Percentiles rank a stretch among this genome's conserved stretches.
Evolutionary conservation across 2,329 filamentous ascomycete genomes (phyloP).

Genomic region (Remersonia thermophila): DNA sequence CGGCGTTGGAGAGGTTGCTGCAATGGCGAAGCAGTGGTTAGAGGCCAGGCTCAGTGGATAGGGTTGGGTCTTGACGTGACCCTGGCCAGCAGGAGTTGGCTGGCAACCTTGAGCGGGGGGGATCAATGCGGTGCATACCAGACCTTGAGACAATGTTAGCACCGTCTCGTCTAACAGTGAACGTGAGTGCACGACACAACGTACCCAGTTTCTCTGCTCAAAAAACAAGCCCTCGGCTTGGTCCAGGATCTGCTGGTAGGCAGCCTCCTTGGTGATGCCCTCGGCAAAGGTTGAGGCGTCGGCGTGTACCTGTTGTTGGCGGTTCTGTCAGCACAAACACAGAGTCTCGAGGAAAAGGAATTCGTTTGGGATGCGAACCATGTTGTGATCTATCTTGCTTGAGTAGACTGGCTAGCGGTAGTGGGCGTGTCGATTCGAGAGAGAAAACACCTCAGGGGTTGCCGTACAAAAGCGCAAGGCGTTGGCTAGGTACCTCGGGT

Average conservation of each 20-base stretch:
- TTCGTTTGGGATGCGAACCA: no score
- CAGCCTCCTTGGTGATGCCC: slow-evolving; percentile 56
- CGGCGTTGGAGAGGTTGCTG: slow-evolving; percentile 66
- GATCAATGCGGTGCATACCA: not conserved
- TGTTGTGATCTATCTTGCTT: no score
- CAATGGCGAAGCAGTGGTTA: not conserved
- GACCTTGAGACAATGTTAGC: no score
- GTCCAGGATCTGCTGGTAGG: slow-evolving; percentile 60
- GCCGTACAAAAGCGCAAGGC: no score
- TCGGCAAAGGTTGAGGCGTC: slow-evolving; percentile 62
- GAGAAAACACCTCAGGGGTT: no score
- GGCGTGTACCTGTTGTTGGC: slow-evolving; percentile 59
- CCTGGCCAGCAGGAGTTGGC: no score
- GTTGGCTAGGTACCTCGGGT: no score
- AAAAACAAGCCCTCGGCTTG: slow-evolving; percentile 58
- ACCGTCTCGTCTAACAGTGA: not conserved
- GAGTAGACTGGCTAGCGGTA: no score
- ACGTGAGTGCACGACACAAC: slow-evolving; percentile 14
- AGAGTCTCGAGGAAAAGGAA: no score
- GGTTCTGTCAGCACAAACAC: not conserved
- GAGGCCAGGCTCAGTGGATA: not conserved
- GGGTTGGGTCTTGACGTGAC: not conserved
- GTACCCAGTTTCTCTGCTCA: slow-evolving; percentile 69
- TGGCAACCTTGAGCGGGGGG: no score
- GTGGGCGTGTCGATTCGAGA: no score